Base-by-base conservation (phyloP, 345 rosid genomes). In the Pelargonium nanum region DNA sequence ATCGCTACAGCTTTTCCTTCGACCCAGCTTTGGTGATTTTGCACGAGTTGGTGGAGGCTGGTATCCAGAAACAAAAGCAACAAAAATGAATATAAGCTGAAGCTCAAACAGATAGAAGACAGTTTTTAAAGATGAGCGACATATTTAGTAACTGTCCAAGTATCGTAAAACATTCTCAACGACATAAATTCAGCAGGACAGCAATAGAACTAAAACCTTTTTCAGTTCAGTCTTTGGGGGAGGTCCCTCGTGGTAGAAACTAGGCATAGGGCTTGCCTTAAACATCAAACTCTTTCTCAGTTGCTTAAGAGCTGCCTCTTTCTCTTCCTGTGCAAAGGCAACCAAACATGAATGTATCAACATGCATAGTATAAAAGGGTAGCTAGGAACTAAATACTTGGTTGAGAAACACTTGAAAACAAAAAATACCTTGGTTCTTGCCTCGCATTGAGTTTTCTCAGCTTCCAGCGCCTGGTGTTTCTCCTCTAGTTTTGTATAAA, bases 191-290 rank as follows among this genome's bases (percentile, higher is more conserved):
- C 45, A 34, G 45, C 45, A 28, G 7, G 3, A 7, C 48, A 23
- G 48, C 0, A 10, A 24, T 0, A 8, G 5, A 10, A 51, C 22
- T 22, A 24, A 60, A 83, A 94, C 99, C 99, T 94, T 94, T 80
- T 85, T 90, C 50, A 78, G 80, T 77, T 88, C 89, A 17, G 66
- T 65, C 81, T 90, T 88, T 0, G 88, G 89, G 16, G 99, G 95
- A 70, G 99, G 93, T 0, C 73, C 77, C 66, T 90, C 96, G 19
- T 94, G 83, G 80, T 94, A 90, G 76, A 94, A 94, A 80, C 68
- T 85, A 7, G 99, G 99, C 40, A 94, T 86, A 0, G 99, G 99
- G 25, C 90, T 90, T 22, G 99, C 99, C 76, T 71, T 94, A 58
- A 81, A 63, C 40, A 78, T 80, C 86, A 94, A 74, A 81, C 26